Evolutionary conservation across 257 asterid species (phyloP), one percentile per base, ranked within the genome.

Genomic region (Solanum neorickii): DNA sequence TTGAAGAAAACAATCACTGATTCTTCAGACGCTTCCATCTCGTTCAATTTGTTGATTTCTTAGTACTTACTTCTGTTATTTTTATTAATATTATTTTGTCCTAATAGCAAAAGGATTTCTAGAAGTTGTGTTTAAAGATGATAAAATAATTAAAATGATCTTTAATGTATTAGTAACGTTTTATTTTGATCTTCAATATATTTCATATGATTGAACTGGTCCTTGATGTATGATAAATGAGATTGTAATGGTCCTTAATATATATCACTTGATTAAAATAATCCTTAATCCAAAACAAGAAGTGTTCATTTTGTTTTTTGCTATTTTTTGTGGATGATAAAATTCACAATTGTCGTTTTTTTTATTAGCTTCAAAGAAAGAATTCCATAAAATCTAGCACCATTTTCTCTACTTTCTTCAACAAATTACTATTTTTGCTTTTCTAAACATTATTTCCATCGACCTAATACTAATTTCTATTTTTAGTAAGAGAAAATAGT

Each of bases 121-220:
- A 56, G 20, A 56, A 18, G 12, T 16, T 0, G 5, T 56, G 65
- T 56, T 56, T 56, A 56, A 56, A 56, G n/a, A 7, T 56, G 62
- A 52, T 21, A 52, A 52, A 16, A 52, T 52, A 23, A 52, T 0
- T 52, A 16, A 52, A 52, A 52, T 52, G 23, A 3, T 52, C 23
- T 0, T 0, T 52, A 52, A 6, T 16, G 23, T 6, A 6, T 52
- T n/a, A 52, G 62, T 7, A 52, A 52, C 7, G 0, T 23, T 18
- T 18, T 18, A 56, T 56, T 56, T 56, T 56, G n/a, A 7, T 56
- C 11, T 18, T 56, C 3, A 18, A 56, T 56, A 56, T 56, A 56
- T 56, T 56, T 56, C 5, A 18, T 18, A 18, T 56, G 62, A 52
- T 52, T 18, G 0, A 52, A 52, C 6, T 52, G 8, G 11, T 56